Evolutionary conservation across 306 rosid species (phyloP).

Genomic region (Alnus rubra): DNA sequence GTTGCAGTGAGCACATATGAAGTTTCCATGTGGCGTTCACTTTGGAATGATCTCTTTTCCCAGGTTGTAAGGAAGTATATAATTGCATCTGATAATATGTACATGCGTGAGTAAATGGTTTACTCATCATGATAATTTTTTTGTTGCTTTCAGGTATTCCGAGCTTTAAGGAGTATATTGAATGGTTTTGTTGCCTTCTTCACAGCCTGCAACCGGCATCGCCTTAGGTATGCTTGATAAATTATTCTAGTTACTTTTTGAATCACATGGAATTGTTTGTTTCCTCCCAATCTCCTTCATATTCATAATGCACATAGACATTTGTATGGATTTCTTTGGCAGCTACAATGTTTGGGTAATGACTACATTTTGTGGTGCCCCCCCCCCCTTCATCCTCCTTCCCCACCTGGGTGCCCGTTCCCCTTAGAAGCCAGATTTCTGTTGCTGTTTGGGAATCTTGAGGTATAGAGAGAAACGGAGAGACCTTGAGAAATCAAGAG

Average conservation of each 20-base stretch:
- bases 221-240: slow-evolving; percentile 66
- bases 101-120: neutral
- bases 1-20: slow-evolving; percentile 59
- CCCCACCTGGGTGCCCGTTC: no score
- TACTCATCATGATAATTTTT: slow-evolving; percentile 26
- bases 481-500: no score
- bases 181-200: slow-evolving; percentile 86
- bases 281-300: neutral
- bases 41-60: slow-evolving; percentile 94
- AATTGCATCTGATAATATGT: slow-evolving; percentile 17
- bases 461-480: neutral
- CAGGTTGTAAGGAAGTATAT: slow-evolving; percentile 50
- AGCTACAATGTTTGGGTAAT: neutral
- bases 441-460: neutral
- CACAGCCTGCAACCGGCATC: slow-evolving; percentile 93
- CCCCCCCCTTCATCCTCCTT: no score
- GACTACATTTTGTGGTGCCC: no score
- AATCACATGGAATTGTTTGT: neutral
- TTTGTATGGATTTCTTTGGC: neutral
- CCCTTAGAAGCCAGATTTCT: neutral
- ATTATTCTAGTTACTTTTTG: slow-evolving; percentile 4
- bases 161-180: slow-evolving; percentile 84
- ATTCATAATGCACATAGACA: neutral
- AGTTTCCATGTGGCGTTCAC: slow-evolving; percentile 82
- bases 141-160: slow-evolving; percentile 64